These are phyloP conservation scores for Melampsora larici-populina DNA, from an alignment of 1,284 basidiomycete genomes.

Conservation along the genomic window DNA sequence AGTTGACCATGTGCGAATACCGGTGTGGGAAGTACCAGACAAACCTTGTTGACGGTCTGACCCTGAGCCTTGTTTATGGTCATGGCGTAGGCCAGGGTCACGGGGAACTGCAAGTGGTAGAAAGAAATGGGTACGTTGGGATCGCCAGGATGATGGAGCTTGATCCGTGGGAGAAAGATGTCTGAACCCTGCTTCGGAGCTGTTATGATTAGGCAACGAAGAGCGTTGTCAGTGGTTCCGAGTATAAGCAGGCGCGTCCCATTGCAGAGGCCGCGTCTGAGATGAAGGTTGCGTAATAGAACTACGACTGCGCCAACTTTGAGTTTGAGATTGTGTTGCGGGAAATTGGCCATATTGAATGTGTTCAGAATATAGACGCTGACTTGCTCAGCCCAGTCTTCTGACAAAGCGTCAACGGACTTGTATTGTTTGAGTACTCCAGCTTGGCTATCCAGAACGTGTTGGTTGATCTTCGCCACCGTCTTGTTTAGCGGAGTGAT, in stretches of 20 bases:
- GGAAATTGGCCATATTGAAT: slow-evolving; percentile 3
- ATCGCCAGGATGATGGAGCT: neutral
- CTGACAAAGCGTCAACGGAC: too few relatives aligned
- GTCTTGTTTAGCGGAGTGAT: too few relatives aligned
- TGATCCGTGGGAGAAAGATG: neutral
- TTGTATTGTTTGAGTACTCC: too few relatives aligned
- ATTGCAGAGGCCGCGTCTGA: slow-evolving; percentile 55
- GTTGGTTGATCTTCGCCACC: too few relatives aligned
- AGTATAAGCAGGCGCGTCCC: slow-evolving; percentile 52
- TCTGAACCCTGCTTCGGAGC: neutral
- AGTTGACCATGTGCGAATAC: too few relatives aligned
- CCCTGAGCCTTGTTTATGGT: slow-evolving; percentile 59
- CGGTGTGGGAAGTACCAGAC: too few relatives aligned
- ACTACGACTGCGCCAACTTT: slow-evolving; percentile 53
- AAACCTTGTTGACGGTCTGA: slow-evolving; percentile 54
- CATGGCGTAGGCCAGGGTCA: slow-evolving; percentile 56
- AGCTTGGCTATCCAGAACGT: too few relatives aligned
- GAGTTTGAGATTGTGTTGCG: neutral
- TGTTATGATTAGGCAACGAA: neutral
- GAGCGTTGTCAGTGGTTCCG: neutral
- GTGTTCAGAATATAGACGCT: too few relatives aligned
- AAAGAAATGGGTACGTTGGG: slow-evolving; percentile 41
- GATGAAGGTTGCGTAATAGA: slow-evolving; percentile 54
- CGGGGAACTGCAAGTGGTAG: slow-evolving; percentile 55
- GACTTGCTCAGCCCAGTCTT: too few relatives aligned